phyloP scores from a whole-genome alignment of 495 filamentous ascomycete species.

The Aspergillus heteromorphus region DNA sequence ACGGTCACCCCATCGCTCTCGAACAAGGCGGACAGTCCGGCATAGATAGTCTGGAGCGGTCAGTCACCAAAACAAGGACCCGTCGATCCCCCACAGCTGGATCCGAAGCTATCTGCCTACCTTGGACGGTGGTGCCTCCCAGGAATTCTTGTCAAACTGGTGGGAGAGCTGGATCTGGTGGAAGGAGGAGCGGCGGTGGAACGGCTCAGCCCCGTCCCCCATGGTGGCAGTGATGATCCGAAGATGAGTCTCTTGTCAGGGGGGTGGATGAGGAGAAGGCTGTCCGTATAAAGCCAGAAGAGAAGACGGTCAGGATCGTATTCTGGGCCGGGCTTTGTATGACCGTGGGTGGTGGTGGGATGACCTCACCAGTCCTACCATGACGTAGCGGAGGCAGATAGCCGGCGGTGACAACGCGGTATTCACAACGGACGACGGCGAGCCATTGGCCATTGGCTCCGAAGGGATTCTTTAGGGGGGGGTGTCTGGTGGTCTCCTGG shows the following conservation, averaged over 20 bases:
- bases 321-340: not conserved
- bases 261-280: not conserved
- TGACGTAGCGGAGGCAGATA: not conserved
- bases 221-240: constrained; percentile 6
- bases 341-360: constrained; percentile 1
- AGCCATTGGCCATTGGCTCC: not conserved
- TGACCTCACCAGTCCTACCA: constrained; percentile 1
- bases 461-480: no score
- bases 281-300: not conserved
- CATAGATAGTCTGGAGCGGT: constrained; percentile 52
- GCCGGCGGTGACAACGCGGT: not conserved
- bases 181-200: constrained; percentile 30
- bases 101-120: constrained; percentile 11
- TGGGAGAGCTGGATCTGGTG: constrained; percentile 26
- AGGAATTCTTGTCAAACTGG: constrained; percentile 21
- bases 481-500: not conserved
- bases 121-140: constrained; percentile 19
- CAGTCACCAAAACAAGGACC: constrained; percentile 9
- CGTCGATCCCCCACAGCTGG: constrained; percentile 11
- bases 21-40: constrained; percentile 53
- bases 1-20: constrained; percentile 48
- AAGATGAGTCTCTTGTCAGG: no score
- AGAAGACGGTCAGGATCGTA: not conserved
- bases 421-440: not conserved
- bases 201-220: constrained; percentile 2